Percentiles rank a stretch among this genome's conserved stretches.
Conservation (phyloP, 208 protist genomes). For the Trypanosoma brucei region DNA sequence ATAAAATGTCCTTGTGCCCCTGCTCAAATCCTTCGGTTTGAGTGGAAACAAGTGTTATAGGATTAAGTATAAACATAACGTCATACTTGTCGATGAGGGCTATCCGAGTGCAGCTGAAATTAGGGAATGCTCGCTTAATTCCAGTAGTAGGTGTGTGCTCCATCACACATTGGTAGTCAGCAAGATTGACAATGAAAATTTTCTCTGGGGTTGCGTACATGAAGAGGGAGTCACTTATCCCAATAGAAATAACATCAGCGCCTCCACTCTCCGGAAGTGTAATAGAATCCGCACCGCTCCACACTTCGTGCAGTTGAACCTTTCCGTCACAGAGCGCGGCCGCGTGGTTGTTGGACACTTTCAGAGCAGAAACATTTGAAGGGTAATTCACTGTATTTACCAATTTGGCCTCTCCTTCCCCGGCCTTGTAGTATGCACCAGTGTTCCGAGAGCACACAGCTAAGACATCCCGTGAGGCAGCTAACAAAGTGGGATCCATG, state of each 20-base stretch:
- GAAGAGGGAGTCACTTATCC: constrained; percentile 90
- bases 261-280: constrained; percentile 62
- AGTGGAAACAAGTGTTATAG: constrained; percentile 83
- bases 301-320: constrained; percentile 82
- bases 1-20: constrained; percentile 73
- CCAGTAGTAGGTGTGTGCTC: constrained; percentile 61
- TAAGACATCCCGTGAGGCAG: constrained; percentile 74
- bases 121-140: constrained; percentile 81
- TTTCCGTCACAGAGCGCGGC: constrained; percentile 84
- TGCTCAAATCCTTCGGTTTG: constrained; percentile 68
- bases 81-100: constrained; percentile 88
- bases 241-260: constrained; percentile 66
- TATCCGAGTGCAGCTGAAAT: constrained; percentile 87
- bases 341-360: constrained; percentile 72
- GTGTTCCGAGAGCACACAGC: constrained; percentile 79
- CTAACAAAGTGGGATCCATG: constrained; percentile 85
- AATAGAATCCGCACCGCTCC: constrained; percentile 32
- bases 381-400: constrained; percentile 79
- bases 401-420: constrained; percentile 16
- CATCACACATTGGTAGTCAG: constrained; percentile 84
- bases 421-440: constrained; percentile 77
- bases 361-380: constrained; percentile 55
- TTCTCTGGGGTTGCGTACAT: constrained; percentile 86
- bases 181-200: constrained; percentile 80
- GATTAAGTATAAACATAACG: constrained; percentile 84